These are phyloP conservation scores for Blakeslea trispora DNA, from an alignment of 371 early-diverging fungal genomes.

Conservation along the genomic window DNA sequence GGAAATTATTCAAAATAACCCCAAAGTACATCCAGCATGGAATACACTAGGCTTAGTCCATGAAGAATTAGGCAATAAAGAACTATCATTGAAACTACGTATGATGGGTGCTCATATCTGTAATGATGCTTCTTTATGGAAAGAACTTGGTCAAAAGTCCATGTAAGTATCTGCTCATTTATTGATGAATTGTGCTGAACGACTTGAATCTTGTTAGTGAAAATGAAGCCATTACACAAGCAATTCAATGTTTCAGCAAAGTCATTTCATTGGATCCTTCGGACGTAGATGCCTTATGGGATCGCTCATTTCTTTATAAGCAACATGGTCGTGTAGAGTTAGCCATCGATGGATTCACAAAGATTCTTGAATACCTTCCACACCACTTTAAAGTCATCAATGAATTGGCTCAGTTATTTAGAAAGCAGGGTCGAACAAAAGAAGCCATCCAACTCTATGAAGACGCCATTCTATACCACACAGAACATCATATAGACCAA, in stretches of 20 bases:
- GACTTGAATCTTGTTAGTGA: too few species aligned
- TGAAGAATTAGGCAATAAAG: slow-evolving; percentile 81
- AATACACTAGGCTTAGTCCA: slow-evolving; percentile 87
- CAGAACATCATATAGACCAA: slow-evolving; percentile 27
- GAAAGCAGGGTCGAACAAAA: slow-evolving; percentile 44
- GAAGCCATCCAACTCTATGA: slow-evolving; percentile 62
- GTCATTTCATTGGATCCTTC: slow-evolving; percentile 64
- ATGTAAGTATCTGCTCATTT: slow-evolving; percentile 48
- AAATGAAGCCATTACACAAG: slow-evolving; percentile 70
- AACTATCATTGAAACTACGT: slow-evolving; percentile 77
- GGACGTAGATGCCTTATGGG: slow-evolving; percentile 73
- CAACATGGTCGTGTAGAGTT: slow-evolving; percentile 42
- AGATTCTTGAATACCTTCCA: slow-evolving; percentile 51
- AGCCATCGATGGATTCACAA: slow-evolving; percentile 56
- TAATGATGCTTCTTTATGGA: slow-evolving; percentile 83
- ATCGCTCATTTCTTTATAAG: slow-evolving; percentile 64
- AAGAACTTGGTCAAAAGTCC: slow-evolving; percentile 75
- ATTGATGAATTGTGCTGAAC: too few species aligned
- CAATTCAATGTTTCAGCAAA: slow-evolving; percentile 78
- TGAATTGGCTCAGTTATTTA: slow-evolving; percentile 55
- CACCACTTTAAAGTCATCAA: slow-evolving; percentile 60
- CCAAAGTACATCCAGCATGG: slow-evolving; percentile 81
- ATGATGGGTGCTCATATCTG: slow-evolving; percentile 92
- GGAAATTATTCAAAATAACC: slow-evolving; percentile 72
- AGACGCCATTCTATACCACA: slow-evolving; percentile 45